Evolutionary conservation across 2,329 filamentous ascomycete genomes (phyloP), one percentile per base, ranked within the genome.

Genomic region (Aureobasidium sp.): DNA sequence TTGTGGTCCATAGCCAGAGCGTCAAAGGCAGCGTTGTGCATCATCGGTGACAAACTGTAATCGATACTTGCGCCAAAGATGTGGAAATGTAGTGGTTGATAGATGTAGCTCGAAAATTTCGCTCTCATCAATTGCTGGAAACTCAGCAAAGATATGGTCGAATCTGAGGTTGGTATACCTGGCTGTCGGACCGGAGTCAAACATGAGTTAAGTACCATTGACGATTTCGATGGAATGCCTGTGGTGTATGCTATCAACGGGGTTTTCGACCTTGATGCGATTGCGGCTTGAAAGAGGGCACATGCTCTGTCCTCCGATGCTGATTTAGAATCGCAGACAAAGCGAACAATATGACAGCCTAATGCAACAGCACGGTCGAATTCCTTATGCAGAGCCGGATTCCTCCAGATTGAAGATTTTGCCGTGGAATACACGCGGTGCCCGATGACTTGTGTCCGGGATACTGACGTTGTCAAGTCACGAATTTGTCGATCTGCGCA

Each of bases 1-100:
- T 83, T 77, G 70, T 94, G 92, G 0, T 88, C 89, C 74, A 94
- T 88, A 0, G 91, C 92, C 69, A 88, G 88, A 29, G 85, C 86
- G 61, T 84, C 81, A 66, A 92, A 88, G 0, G 91, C 92, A 8
- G 90, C 84, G 64, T 90, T 92, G 75, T 95, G 92, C 91, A 94
- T 94, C 9, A 90, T 89, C 1, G 92, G 92, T 0, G 92, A 94
- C 65, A 94, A 76, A 74, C 90, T 93, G 79, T 92, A 93, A 58
- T 85, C 87, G 13, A 92, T 88, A 64, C 90, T 90, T 64, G 87
- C 89, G n/a, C 92, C 92, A 59, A 94, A 87, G 40, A 94, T 90
- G 70, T 91, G 92, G 64, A 93, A 88, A 58, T 90, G 88, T 83
- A 94, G 88, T 0, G 89, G 84, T 47, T 93, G 90, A 60, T 89